Base-by-base conservation (phyloP, 768 basidiomycete genomes). In the Daedaleopsis sinensis region DNA sequence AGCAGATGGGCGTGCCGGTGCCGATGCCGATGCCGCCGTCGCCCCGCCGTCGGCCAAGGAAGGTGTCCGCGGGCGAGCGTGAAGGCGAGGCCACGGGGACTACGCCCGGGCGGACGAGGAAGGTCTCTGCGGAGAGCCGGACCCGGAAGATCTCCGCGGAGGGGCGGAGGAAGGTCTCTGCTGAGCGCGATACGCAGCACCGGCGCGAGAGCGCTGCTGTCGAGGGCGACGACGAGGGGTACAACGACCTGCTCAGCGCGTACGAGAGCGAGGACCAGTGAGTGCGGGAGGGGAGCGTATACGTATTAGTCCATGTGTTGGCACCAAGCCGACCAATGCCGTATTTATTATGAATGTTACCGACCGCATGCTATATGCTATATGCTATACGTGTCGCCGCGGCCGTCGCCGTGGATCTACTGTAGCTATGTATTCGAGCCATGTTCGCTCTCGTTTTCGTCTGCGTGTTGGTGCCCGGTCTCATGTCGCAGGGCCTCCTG, bases 191-290 rank as follows among this genome's bases (percentile, higher is more conserved):
- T 23, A 65, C 71, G 37, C 78, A 72, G 65, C 76, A 72, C 55
- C 68, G 73, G 48, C 78, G 84, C 42, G 85, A 88, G 38, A 91
- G 87, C 68, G 84, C 80, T 21, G 90, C 88, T 0, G 87, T 88
- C 55, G 89, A 91, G 60, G 90, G 91, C 5, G 90, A 91, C 61
- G 91, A 92, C 65, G 80, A 82, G 56, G 84, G 88, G 4, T 91
- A 91, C 57, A 89, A 88, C 65, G 91, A 91, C 13, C 69, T 93
- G 57, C 73, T 93, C 61, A 91, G 88, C 70, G 90, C 90, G 19
- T 93, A 93, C 67, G 90, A 92, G 75, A 91, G 90, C 68, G 90
- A 91, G 69, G 88, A 86, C 55, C 79, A 24, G 42, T 55, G 32
- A 47, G 18, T 38, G 70, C 51, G n/a, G 67, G 71, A 52, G 23